Evolutionary conservation across 1,284 basidiomycete genomes (phyloP).

Genomic region (Ceratobasidium sp.): DNA sequence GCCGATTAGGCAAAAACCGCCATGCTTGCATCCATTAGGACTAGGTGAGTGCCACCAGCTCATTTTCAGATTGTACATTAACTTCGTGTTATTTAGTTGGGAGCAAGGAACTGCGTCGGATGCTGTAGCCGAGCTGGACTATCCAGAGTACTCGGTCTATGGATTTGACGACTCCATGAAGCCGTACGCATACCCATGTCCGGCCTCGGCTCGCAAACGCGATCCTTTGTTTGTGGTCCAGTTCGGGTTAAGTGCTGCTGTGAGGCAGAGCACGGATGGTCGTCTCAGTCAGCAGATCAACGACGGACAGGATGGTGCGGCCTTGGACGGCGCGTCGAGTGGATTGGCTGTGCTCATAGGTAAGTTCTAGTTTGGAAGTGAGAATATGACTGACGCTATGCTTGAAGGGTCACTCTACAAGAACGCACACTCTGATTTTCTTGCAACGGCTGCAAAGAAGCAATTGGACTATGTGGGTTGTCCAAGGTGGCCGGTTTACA

Average conservation of each 20-base stretch:
- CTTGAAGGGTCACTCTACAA: neutral
- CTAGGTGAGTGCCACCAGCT: conserved; percentile 47
- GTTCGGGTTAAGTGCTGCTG: conserved; percentile 53
- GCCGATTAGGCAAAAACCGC: conserved; percentile 47
- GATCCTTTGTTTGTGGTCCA: conserved; percentile 51
- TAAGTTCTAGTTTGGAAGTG: conserved; percentile 23
- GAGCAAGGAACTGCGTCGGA: conserved; percentile 54
- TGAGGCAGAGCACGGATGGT: conserved; percentile 53
- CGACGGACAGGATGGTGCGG: conserved; percentile 53
- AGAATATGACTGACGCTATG: neutral
- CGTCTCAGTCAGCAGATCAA: conserved; percentile 53
- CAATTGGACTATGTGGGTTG: conserved; percentile 23
- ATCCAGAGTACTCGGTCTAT: conserved; percentile 53
- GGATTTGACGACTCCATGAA: conserved; percentile 32
- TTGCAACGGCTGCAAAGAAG: neutral
- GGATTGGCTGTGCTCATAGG: conserved; percentile 52
- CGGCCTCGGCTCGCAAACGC: conserved; percentile 49
- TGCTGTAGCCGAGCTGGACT: conserved; percentile 52
- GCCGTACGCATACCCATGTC: conserved; percentile 4
- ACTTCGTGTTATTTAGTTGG: conserved; percentile 49
- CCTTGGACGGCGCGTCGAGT: conserved; percentile 54
- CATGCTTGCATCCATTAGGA: conserved; percentile 52
- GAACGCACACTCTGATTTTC: conserved; percentile 15
- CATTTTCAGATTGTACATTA: neutral
- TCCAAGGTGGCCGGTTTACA: neutral